Base-by-base conservation (phyloP, 495 filamentous ascomycete genomes). In the Oleoguttula mirabilis region DNA sequence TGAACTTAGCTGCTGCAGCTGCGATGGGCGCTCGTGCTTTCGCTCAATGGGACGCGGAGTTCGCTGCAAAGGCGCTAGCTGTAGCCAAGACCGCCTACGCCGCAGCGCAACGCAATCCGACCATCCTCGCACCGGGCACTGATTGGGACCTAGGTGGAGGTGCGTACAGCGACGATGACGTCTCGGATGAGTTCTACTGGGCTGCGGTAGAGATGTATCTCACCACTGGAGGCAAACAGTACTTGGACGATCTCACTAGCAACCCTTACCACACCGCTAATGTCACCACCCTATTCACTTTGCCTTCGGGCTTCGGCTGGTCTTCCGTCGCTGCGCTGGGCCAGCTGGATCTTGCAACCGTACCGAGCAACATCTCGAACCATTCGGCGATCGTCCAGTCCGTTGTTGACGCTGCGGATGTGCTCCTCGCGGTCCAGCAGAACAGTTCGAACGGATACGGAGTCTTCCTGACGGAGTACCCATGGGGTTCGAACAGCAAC, bases 61-160 rank as follows among this genome's bases (percentile, higher is more conserved):
- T 23, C 21, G 28, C 45, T 2, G 21, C 19, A 17, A 16, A 36
- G 22, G 19, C 19, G 16, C 41, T 50, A 21, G n/a, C 24, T 12
- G 41, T 21, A 4, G 47, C 47, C 10, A 20, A 30, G 21, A 32
- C 21, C 5, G 39, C 47, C 6, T 50, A 50, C 25, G 41, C 40
- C 11, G 47, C 47, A 10, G 47, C 47, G 10, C 11, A 45, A 33
- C 27, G 23, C 2, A 16, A 39, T 25, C 47, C 47, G 2, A 23
- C 33, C 10, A 50, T 50, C 15, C 24, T 32, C 12, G 47, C 47
- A 3, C 41, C 47, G 7, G 31, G 32, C 30, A 39, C 32, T 12
- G 47, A 50, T 19, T 50, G 47, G 47, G 47, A 50, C 19, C 32
- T 38, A 4, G 47, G 47, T 23, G 47, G 47, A 3, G 47, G 47